Evolutionary conservation across 75 land plant species (phyloP), one percentile per base, ranked within the genome.

Genomic region (Selaginella moellendorffii): DNA sequence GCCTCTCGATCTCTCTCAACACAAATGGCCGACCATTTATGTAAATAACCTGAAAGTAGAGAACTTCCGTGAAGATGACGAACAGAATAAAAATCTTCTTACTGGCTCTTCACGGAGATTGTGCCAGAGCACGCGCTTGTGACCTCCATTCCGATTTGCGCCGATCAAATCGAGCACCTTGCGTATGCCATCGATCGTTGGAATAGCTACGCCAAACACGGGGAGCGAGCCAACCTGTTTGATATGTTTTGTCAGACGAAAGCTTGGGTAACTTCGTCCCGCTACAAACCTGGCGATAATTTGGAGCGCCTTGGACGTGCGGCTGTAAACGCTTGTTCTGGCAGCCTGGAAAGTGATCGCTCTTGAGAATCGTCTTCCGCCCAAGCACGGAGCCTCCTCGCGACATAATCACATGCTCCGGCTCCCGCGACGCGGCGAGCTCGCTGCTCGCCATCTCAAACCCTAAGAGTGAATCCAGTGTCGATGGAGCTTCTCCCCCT

Each of bases 331-430:
- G 81, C 63, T 85, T 88, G 81, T 92, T 92, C 68, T 92, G 95
- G 73, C 97, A 92, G 17, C 97, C 97, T 22, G 95, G 95, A 66
- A 92, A 92, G 77, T 92, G 97, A 63, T 92, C 97, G 65, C 86
- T 87, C 74, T 92, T 88, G 30, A 92, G 76, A 28, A 92, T 92
- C n/a, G 97, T 88, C 69, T 81, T 85, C 78, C 81, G 87, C 24
- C 97, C 97, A 31, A 92, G 75, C 10, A 92, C 97, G 1, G 93
- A 79, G 24, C 97, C 97, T 25, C 78, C 81, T 71, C 95, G 75
- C 52, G 52, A 70, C 54, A 76, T 83, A 68, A 88, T 85, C 17
- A 85, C 97, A 53, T 79, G 76, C 67, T 92, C 97, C 29, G 85
- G 74, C 73, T 79, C 85, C 68, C 72, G 72, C n/a, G 80, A 64